Conservation (phyloP, 371 early-diverging fungal genomes). For the Lichtheimia ornata region DNA sequence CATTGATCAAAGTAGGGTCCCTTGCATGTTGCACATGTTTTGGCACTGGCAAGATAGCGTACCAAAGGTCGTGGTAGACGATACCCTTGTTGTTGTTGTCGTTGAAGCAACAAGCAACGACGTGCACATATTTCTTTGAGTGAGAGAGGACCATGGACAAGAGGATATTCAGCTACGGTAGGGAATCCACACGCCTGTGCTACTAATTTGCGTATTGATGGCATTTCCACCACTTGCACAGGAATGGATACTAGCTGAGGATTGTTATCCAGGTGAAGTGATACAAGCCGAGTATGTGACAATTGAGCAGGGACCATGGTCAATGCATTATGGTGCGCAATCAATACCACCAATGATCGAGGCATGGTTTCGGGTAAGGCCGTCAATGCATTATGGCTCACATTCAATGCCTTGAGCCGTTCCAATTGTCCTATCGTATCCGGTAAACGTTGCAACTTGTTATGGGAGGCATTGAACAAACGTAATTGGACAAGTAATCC, state of each 20-base stretch:
- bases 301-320: conserved; percentile 19
- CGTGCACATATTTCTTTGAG: conserved; percentile 79
- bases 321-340: conserved; percentile 5
- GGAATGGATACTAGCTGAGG: conserved; percentile 65
- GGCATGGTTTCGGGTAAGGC: conserved; percentile 32
- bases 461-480: conserved; percentile 47
- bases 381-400: conserved; percentile 59
- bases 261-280: conserved; percentile 73
- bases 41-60: conserved; percentile 63
- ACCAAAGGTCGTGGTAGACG: conserved; percentile 48
- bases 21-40: conserved; percentile 82
- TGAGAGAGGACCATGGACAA: conserved; percentile 46
- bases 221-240: conserved; percentile 69
- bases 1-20: conserved; percentile 82
- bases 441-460: conserved; percentile 39
- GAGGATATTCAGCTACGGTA: conserved; percentile 17
- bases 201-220: conserved; percentile 60
- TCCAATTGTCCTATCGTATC: conserved; percentile 66
- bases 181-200: conserved; percentile 56
- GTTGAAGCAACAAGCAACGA: conserved; percentile 44
- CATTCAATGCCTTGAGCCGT: conserved; percentile 65
- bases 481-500: conserved; percentile 52
- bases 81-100: conserved; percentile 5
- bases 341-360: conserved; percentile 7
- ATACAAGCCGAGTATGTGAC: conserved; percentile 40